Base-by-base conservation (phyloP, 2,329 filamentous ascomycete genomes). In the Diaporthe vaccinii region DNA sequence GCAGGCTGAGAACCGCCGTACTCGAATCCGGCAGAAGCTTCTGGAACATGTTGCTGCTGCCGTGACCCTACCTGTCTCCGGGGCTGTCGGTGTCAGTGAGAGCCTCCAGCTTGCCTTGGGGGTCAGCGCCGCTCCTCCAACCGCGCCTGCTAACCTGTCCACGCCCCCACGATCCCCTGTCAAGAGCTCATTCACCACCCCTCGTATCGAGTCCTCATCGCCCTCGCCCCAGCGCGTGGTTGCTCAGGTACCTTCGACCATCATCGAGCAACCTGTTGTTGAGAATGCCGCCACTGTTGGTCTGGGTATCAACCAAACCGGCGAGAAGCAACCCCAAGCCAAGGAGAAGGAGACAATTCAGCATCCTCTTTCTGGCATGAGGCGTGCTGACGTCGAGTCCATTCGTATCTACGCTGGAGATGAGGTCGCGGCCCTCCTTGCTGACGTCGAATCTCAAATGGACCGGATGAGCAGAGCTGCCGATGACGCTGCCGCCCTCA, bases 21-120 rank as follows among this genome's bases (percentile, higher is more conserved):
- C 91, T 22, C 89, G 93, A 9, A 91, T 96, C 59, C 90, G 93
- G 51, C 93, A 96, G 82, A 96, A 95, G 86, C 86, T 96, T 17
- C 89, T 96, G 4, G 94, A 96, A 83, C 94, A 96, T 80, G 92
- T 96, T 71, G 94, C 94, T 62, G 94, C 93, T 22, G 93, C 93
- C 3, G 85, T 90, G 70, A 90, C 90, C 9, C 85, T 93, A 17
- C 82, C 85, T 44, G 67, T 81, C 20, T 79, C 81, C 15, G 78
- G 82, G 28, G 78, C 84, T 22, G 78, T 82, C 12, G 81, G 82
- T 31, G 80, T 83, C 46, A 84, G 82, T 75, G 86, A 87, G 77
- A 84, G 83, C 62, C 80, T 86, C 71, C 86, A 87, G 74, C 82
- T 85, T 61, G 84, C 83, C 67, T 84, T 86, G 80, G 85, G 84